phyloP scores from a whole-genome alignment of 441 rosid species.

The Hypseocharis bilobata region DNA sequence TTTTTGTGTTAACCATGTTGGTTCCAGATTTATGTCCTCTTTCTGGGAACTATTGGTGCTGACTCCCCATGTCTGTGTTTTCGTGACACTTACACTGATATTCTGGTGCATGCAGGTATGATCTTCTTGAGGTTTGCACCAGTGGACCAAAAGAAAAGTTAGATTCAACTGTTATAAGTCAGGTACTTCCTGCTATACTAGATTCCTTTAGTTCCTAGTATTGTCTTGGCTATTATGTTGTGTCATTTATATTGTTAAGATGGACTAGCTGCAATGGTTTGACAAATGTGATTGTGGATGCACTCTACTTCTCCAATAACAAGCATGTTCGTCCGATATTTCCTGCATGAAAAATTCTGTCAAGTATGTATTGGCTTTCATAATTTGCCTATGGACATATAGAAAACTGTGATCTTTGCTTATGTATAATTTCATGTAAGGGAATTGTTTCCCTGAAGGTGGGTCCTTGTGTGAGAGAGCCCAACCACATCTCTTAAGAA shows the following conservation, averaged over 20 bases:
- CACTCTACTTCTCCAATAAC: neutral
- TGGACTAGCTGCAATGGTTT: neutral
- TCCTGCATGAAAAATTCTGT: too few species aligned
- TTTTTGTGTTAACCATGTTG: too few species aligned
- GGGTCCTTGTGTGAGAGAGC: too few species aligned
- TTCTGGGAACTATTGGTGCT: neutral
- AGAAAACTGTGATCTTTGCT: too few species aligned
- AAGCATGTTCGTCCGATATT: too few species aligned
- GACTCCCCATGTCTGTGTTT: neutral
- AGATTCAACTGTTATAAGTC: conserved; percentile 89
- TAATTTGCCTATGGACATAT: too few species aligned
- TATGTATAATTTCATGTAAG: too few species aligned
- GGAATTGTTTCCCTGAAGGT: too few species aligned
- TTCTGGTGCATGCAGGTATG: conserved; percentile 48
- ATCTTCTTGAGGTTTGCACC: conserved; percentile 74
- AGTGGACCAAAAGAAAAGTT: conserved; percentile 92
- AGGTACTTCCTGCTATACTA: conserved; percentile 36
- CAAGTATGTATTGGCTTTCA: too few species aligned
- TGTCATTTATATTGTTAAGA: neutral
- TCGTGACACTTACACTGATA: neutral
- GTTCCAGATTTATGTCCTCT: neutral
- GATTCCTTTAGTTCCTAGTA: neutral
- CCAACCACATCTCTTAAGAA: neutral
- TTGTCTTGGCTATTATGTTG: conserved; percentile 1
- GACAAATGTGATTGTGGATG: neutral